Evolutionary conservation across 495 filamentous ascomycete species (phyloP), one percentile per base, ranked within the genome.

Genomic region (Rhizodiscina lignyota): DNA sequence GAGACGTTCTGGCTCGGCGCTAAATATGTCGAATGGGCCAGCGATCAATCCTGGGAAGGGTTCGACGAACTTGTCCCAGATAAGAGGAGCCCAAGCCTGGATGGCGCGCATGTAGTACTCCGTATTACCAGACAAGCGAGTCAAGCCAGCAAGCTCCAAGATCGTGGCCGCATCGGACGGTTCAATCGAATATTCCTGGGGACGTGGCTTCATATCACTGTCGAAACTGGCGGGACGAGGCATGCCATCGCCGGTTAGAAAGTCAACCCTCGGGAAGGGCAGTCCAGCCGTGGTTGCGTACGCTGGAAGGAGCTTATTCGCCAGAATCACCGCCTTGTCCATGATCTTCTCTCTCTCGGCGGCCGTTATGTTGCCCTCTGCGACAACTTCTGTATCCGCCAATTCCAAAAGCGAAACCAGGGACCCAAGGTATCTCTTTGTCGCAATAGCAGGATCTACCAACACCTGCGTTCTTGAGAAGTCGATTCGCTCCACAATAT

Each of bases 391-490:
- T 13, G 45, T 44, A 21, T 56, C 51, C 18, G 27, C 27, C 13
- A 54, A 42, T 16, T 52, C 53, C 2, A 50, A 35, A 4, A 56
- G 34, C 19, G 50, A 54, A 4, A 56, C 29, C 21, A 56, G 26
- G 11, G 35, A 50, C 2, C 53, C 53, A 6, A 54, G 30, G 33
- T 56, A 56, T 16, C 51, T 24, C 11, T 47, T 54, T 4, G 49
- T 56, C 2, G 53, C 52, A 35, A 53, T 51, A 29, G 49, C 50
- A 10, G 53, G 48, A 34, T 56, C 51, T 5, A 56, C 53, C 5
- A 48, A 45, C 13, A 33, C 43, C 4, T 36, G n/a, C 6, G 53
- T 24, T 1, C 12, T 39, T 2, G 36, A 40, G 34, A 56, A 56
- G 38, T 56, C 41, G 36, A 54, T 47, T 1, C 23, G 23, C 13